phyloP scores from a whole-genome alignment of 352 stramenopile genomes.

The Pythium vanterpoolii region DNA sequence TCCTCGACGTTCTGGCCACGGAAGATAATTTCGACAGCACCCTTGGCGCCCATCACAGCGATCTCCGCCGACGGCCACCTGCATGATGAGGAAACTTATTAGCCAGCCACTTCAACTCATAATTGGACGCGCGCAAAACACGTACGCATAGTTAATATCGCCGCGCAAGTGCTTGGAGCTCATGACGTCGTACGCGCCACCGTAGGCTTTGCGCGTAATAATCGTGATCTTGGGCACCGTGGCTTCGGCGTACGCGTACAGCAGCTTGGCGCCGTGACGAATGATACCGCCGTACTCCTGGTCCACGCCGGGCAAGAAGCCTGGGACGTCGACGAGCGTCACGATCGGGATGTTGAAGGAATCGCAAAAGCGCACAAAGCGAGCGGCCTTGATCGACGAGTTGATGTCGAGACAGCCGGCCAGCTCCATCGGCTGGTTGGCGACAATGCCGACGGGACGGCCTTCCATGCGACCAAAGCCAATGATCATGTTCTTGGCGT shows the following conservation, averaged over 20 bases:
- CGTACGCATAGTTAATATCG: slow-evolving; percentile 96
- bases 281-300: slow-evolving; percentile 95
- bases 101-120: neutral
- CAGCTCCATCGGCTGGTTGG: slow-evolving; percentile 96
- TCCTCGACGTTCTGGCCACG: slow-evolving; percentile 94
- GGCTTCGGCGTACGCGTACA: slow-evolving; percentile 98
- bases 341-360: slow-evolving; percentile 98
- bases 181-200: slow-evolving; percentile 99
- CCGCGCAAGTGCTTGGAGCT: slow-evolving; percentile 96
- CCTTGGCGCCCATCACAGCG: slow-evolving; percentile 93
- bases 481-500: slow-evolving; percentile 98
- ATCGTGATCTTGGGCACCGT: slow-evolving; percentile 99
- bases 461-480: slow-evolving; percentile 97
- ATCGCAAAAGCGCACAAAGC: slow-evolving; percentile 98
- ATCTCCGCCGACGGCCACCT: slow-evolving; percentile 79
- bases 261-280: slow-evolving; percentile 95
- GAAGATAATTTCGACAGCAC: slow-evolving; percentile 98
- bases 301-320: slow-evolving; percentile 96
- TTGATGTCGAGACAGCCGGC: slow-evolving; percentile 98
- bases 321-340: slow-evolving; percentile 98
- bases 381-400: slow-evolving; percentile 94
- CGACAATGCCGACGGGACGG: slow-evolving; percentile 95
- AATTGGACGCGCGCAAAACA: slow-evolving; percentile 10
- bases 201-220: slow-evolving; percentile 98
- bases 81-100: neutral